Base-by-base conservation (phyloP, 805 yeast genomes). In the Cyberlindnera lachancei region DNA sequence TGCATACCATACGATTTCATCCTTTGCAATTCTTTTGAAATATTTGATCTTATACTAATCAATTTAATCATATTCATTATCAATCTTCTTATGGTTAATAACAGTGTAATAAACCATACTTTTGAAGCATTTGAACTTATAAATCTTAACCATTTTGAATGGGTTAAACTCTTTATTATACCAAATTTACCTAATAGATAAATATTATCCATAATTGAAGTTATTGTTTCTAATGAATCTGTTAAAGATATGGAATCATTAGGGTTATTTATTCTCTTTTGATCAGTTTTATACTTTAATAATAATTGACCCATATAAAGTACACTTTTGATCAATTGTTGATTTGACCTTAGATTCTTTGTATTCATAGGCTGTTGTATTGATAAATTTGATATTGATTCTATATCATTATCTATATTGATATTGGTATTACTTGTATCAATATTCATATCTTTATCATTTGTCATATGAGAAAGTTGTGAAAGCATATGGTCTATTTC, bases 61-160 rank as follows among this genome's bases (percentile, higher is more conserved):
- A 42, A 31, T 18, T 34, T 15, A 4, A 36, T 8, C 3, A 46
- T 15, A 4, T 37, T 34, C 9, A 27, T 6, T 5, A 34, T 26
- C 2, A 40, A 19, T 4, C 21, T 35, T 18, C 41, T 29, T 13
- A 46, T 18, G 4, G 17, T 30, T 10, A 46, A 29, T 15, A 46
- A 9, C 10, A 46, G 24, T 2, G 46, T 46, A 3, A 46, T 35
- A 20, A 42, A 35, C 50, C 50, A 46, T 3, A 44, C 39, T 25
- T 42, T 44, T 15, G 38, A 34, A 2, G 44, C 42, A 25, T 36
- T 35, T 9, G 18, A 18, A 3, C 33, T 32, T 1, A 40, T 3
- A 11, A 12, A 19, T 8, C 19, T 14, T 13, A 46, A 9, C 7
- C 23, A 12, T 9, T 28, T 31, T 5, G 37, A 31, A 4, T 38